Evolutionary conservation across 2,329 filamentous ascomycete genomes (phyloP), one percentile per base, ranked within the genome.

Genomic region (Fusarium succisae): DNA sequence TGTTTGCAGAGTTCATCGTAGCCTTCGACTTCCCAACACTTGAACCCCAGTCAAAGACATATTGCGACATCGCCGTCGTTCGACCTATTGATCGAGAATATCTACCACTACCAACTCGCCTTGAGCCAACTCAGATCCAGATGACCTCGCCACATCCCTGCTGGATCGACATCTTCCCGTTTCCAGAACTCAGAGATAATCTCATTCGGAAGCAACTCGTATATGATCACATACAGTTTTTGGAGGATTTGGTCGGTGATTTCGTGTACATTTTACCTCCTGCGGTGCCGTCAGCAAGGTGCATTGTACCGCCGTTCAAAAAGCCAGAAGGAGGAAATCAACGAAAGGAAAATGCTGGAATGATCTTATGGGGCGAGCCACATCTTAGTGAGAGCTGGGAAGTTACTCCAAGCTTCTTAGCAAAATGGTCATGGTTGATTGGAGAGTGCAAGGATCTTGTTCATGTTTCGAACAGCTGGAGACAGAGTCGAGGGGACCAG

Each of bases 101-200:
- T 17, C 28, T 63, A 13, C 50, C 67, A 10, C 8, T 76, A 12
- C 73, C 67, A 17, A 10, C 44, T 6, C 37, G 32, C 12, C 73
- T 75, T 3, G 20, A 50, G 14, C 73, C 73, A 47, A 76, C 73
- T 17, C 50, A 66, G n/a, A 60, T 72, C 28, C 73, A 76, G 30
- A 76, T 76, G 73, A 72, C 56, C 35, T 63, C 35, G 2, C 64
- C 70, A 7, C 74, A 76, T 26, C 59, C 67, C 6, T 44, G 24
- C 14, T 76, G 70, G 70, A 72, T 76, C 12, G 67, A 72, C 20
- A 35, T 60, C 7, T 15, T 76, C 6, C 74, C 70, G 1, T 76
- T 72, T 5, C 67, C 70, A 14, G 43, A 66, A 11, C 39, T 76
- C 1, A 43, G 73, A n/a, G 60, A 76, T 20, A 76, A 70, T n/a